A percentile compares a stretch with the other conserved stretches of the same genome.
phyloP scores from a whole-genome alignment of 495 filamentous ascomycete species.

The Recurvomyces mirabilis region DNA sequence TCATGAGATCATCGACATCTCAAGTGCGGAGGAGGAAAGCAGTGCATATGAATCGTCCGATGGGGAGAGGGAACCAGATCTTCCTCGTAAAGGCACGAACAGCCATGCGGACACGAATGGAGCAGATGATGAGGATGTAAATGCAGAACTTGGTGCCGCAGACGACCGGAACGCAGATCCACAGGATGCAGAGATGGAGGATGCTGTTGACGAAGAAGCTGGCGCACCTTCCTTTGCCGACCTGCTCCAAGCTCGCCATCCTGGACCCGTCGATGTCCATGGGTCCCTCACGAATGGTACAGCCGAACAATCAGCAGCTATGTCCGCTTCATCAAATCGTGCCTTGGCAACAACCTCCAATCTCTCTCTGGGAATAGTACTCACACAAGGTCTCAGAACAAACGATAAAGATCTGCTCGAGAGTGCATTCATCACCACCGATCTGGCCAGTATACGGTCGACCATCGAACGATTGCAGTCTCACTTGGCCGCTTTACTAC shows the following conservation, averaged over 20 bases:
- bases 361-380: constrained; percentile 74
- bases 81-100: constrained; percentile 1
- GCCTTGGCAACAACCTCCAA: constrained; percentile 42
- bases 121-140: constrained; percentile 36
- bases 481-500: constrained; percentile 59
- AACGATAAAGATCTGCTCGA: constrained; percentile 82
- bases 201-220: background rate
- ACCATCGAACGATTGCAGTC: constrained; percentile 88
- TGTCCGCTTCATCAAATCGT: constrained; percentile 26
- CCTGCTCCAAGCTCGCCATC: constrained; percentile 56
- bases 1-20: constrained; percentile 38
- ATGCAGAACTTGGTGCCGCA: constrained; percentile 34
- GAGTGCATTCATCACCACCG: constrained; percentile 72
- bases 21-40: constrained; percentile 33
- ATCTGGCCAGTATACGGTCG: constrained; percentile 61
- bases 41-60: constrained; percentile 4
- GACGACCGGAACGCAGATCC: constrained; percentile 3
- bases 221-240: constrained; percentile 77
- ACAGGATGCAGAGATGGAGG: background rate
- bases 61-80: constrained; percentile 31
- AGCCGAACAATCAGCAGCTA: constrained; percentile 27
- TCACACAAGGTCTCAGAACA: constrained; percentile 84
- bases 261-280: constrained; percentile 67
- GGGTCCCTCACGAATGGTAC: constrained; percentile 41
- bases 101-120: constrained; percentile 18